phyloP scores from a whole-genome alignment of 202 grass and related monocot species.

The Panicum hallii region DNA sequence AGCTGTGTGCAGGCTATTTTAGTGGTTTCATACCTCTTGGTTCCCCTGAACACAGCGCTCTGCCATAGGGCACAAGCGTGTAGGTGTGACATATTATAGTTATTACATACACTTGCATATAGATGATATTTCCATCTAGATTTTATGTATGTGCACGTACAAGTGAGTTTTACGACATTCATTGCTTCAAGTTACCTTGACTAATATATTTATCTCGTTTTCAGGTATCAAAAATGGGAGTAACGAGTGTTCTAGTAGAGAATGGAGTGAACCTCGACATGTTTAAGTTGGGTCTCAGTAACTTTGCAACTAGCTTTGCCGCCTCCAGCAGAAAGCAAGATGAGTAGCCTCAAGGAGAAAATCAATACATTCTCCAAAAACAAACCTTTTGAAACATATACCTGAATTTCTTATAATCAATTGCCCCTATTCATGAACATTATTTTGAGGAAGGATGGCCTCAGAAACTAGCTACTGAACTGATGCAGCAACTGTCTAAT shows the following conservation, averaged over 20 bases:
- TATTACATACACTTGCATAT: not conserved
- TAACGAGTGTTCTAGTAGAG: slow-evolving; percentile 76
- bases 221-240: slow-evolving; percentile 92
- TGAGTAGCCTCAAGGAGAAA: slow-evolving; percentile 20
- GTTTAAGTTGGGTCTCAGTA: slow-evolving; percentile 80
- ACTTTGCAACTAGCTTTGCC: slow-evolving; percentile 58
- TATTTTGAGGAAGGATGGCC: slow-evolving; percentile 10
- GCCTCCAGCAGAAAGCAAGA: slow-evolving; percentile 32
- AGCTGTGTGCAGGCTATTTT: not conserved
- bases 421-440: slow-evolving; percentile 38
- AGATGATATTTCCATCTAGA: not conserved
- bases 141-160: not conserved
- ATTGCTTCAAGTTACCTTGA: not conserved
- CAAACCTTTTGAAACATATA: slow-evolving; percentile 1
- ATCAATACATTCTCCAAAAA: not conserved
- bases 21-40: not conserved
- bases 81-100: not conserved
- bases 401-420: slow-evolving; percentile 30
- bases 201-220: slow-evolving; percentile 34
- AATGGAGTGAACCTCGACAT: slow-evolving; percentile 85
- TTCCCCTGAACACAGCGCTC: not conserved
- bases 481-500: not conserved
- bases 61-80: not conserved
- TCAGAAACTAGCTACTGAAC: not conserved
- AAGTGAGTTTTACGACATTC: not conserved